These are phyloP conservation scores for Cytospora leucostoma DNA, from an alignment of 2,329 filamentous ascomycete species.

Conservation along the genomic window DNA sequence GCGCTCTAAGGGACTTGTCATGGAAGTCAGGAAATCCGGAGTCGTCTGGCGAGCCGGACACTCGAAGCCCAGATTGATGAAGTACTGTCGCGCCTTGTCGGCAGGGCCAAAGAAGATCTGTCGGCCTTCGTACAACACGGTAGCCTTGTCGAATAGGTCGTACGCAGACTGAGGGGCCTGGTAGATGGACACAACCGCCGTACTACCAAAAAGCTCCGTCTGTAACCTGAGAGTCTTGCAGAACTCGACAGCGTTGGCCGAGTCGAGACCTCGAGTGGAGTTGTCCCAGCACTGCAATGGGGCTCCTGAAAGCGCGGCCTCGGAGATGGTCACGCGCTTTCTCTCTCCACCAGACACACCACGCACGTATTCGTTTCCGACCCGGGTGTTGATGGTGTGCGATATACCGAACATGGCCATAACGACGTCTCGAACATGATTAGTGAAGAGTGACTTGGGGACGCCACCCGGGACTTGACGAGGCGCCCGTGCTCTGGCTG, in stretches of 20 bases:
- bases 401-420: slow-evolving; percentile 77
- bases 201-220: slow-evolving; percentile 66
- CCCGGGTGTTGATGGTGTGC: slow-evolving; percentile 71
- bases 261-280: slow-evolving; percentile 72
- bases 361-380: slow-evolving; percentile 74
- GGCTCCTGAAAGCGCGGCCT: slow-evolving; percentile 60
- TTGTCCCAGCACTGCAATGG: slow-evolving; percentile 71
- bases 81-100: slow-evolving; percentile 63
- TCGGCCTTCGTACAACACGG: slow-evolving; percentile 60
- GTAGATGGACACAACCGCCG: slow-evolving; percentile 73
- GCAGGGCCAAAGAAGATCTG: slow-evolving; percentile 66
- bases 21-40: slow-evolving; percentile 71
- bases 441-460: slow-evolving; percentile 54
- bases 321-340: slow-evolving; percentile 65
- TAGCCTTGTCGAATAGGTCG: slow-evolving; percentile 63
- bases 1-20: slow-evolving; percentile 62
- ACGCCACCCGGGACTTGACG: slow-evolving; percentile 61
- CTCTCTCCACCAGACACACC: slow-evolving; percentile 75
- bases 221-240: slow-evolving; percentile 69
- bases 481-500: slow-evolving; percentile 69
- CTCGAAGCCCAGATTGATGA: slow-evolving; percentile 66
- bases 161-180: slow-evolving; percentile 67
- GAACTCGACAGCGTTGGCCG: slow-evolving; percentile 75
- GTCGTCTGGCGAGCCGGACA: slow-evolving; percentile 68
- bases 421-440: slow-evolving; percentile 68